Conservation (phyloP, 768 basidiomycete genomes). For the Rhodotorula taiwanensis region DNA sequence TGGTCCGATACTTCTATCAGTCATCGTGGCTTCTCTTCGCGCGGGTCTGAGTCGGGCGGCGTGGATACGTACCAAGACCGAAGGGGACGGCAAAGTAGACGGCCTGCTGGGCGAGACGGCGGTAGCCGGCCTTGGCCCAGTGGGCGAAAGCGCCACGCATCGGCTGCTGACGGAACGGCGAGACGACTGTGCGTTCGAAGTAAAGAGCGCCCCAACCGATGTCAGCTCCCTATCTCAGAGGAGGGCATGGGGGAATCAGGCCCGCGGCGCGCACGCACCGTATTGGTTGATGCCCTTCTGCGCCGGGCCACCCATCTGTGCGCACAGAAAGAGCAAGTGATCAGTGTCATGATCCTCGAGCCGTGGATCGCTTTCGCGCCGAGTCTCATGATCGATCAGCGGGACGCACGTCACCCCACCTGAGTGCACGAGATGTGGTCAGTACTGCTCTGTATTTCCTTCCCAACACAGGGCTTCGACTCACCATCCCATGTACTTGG, state of each 20-base stretch:
- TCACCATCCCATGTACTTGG: slow-evolving; percentile 80
- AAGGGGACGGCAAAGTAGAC: slow-evolving; percentile 75
- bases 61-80: slow-evolving; percentile 59
- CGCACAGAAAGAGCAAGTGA: too few species aligned
- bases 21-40: too few species aligned
- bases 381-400: too few species aligned
- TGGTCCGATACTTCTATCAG: too few species aligned
- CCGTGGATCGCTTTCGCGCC: too few species aligned
- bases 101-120: slow-evolving; percentile 63
- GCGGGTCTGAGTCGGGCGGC: neutral
- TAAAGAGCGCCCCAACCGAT: too few species aligned
- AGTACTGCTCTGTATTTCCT: too few species aligned
- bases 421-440: neutral
- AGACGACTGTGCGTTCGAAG: slow-evolving; percentile 54
- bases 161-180: slow-evolving; percentile 72
- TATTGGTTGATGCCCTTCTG: slow-evolving; percentile 73
- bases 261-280: too few species aligned
- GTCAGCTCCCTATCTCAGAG: too few species aligned
- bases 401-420: slow-evolving; percentile 1
- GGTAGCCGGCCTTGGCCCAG: slow-evolving; percentile 83
- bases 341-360: too few species aligned
- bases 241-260: too few species aligned
- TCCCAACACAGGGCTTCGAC: slow-evolving; percentile 41
- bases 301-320: slow-evolving; percentile 55
- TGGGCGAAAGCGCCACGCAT: slow-evolving; percentile 62